A percentile compares a stretch with the other conserved stretches of the same genome.
These are phyloP conservation scores for Megacollybia platyphylla DNA, from an alignment of 1,284 basidiomycete genomes.

Conservation along the genomic window DNA sequence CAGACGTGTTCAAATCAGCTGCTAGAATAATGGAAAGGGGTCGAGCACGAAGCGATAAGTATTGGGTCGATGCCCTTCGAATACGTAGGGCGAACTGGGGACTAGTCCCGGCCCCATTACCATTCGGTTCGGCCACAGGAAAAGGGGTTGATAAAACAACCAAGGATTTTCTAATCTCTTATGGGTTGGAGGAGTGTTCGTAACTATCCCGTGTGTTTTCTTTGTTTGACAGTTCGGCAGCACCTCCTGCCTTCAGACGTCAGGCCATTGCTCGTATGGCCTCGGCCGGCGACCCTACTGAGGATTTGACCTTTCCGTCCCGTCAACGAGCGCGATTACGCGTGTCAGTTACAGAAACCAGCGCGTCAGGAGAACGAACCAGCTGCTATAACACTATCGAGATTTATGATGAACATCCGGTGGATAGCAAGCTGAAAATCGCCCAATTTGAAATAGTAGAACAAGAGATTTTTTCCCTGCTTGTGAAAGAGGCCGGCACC, in stretches of 20 bases:
- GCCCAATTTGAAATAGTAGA: constrained; percentile 66
- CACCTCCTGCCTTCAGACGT: constrained; percentile 45
- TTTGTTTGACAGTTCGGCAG: constrained; percentile 20
- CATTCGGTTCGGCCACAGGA: constrained; percentile 49
- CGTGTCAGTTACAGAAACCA: constrained; percentile 32
- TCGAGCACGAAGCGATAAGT: constrained; percentile 47
- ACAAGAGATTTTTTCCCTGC: constrained; percentile 60
- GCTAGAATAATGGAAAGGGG: constrained; percentile 56
- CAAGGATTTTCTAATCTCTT: constrained; percentile 68
- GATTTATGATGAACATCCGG: constrained; percentile 18
- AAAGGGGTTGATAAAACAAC: constrained; percentile 67
- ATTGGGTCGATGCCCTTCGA: constrained; percentile 69
- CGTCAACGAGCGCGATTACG: constrained; percentile 46
- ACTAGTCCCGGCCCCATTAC: constrained; percentile 62
- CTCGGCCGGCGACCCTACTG: constrained; percentile 25
- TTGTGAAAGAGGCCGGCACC: constrained; percentile 59
- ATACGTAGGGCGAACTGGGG: constrained; percentile 67
- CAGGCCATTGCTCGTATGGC: constrained; percentile 58
- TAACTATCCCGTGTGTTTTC: constrained; percentile 1
- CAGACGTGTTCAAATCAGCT: constrained; percentile 53
- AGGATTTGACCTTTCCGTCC: constrained; percentile 47
- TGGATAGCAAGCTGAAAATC: constrained; percentile 37
- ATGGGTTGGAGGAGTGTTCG: constrained; percentile 66
- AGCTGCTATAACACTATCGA: constrained; percentile 25
- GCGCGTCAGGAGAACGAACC: constrained; percentile 17